Evolutionary conservation across 768 basidiomycete genomes (phyloP).

Genomic region (Austroboletus festivus): DNA sequence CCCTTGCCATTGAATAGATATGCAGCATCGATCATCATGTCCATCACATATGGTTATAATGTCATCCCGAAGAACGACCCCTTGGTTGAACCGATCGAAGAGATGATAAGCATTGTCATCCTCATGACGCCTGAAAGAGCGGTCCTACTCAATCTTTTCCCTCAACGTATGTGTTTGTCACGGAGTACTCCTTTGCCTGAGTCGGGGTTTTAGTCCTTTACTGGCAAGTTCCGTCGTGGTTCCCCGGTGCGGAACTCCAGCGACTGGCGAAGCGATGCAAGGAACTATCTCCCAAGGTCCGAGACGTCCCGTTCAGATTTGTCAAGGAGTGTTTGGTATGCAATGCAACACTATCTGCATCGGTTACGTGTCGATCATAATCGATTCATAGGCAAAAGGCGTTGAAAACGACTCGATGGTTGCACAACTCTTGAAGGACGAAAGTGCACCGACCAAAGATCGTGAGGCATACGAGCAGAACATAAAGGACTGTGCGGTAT

Average conservation of each 20-base stretch:
- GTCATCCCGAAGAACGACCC: slow-evolving; percentile 17
- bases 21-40: slow-evolving; percentile 20
- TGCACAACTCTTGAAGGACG: slow-evolving; percentile 13
- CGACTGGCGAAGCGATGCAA: slow-evolving; percentile 8
- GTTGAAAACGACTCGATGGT: slow-evolving; percentile 23
- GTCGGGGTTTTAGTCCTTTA: slow-evolving; percentile 11
- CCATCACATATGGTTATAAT: slow-evolving; percentile 20
- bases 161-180: slow-evolving; percentile 15
- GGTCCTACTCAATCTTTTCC: slow-evolving; percentile 16
- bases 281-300: slow-evolving; percentile 11
- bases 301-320: slow-evolving; percentile 21
- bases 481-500: slow-evolving; percentile 17
- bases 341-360: background rate
- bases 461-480: slow-evolving; percentile 13
- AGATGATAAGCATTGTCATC: slow-evolving; percentile 6
- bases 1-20: slow-evolving; percentile 8
- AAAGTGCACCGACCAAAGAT: background rate
- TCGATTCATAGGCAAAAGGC: slow-evolving; percentile 15
- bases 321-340: slow-evolving; percentile 22
- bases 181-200: background rate
- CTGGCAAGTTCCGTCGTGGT: slow-evolving; percentile 22
- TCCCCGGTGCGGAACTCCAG: slow-evolving; percentile 12
- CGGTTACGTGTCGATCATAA: background rate
- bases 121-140: slow-evolving; percentile 21
- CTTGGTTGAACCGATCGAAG: slow-evolving; percentile 12